A percentile compares a stretch with the other conserved stretches of the same genome.
phyloP scores from a whole-genome alignment of 495 filamentous ascomycete species.

The Darksidea phi region DNA sequence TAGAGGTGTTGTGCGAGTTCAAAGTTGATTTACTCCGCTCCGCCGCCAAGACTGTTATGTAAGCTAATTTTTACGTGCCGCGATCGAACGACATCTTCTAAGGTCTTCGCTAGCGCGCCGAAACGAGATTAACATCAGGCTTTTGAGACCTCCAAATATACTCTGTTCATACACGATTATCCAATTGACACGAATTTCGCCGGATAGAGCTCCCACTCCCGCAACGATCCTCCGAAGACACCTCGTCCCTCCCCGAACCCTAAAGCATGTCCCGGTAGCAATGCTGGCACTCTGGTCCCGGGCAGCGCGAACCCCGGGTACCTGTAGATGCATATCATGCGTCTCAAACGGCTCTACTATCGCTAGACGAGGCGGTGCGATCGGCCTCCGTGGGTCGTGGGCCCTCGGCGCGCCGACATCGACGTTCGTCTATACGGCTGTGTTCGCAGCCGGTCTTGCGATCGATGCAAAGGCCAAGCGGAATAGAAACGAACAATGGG shows the following conservation, averaged over 20 bases:
- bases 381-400: constrained; percentile 52
- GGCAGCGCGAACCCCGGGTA: constrained; percentile 58
- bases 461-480: constrained; percentile 65
- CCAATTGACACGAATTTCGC: not conserved
- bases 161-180: too few species aligned
- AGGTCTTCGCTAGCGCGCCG: too few species aligned
- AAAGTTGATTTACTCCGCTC: too few species aligned
- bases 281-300: constrained; percentile 76
- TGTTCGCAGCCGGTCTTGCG: constrained; percentile 69
- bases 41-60: too few species aligned
- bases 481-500: constrained; percentile 61
- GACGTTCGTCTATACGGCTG: constrained; percentile 68
- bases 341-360: constrained; percentile 54
- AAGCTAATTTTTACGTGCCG: too few species aligned
- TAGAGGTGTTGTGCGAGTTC: too few species aligned
- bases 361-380: constrained; percentile 52
- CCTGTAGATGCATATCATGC: constrained; percentile 66
- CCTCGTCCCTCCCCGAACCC: not conserved
- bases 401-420: constrained; percentile 59
- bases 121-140: too few species aligned
- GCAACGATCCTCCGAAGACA: not conserved
- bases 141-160: too few species aligned
- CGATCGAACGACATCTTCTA: too few species aligned
- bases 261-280: constrained; percentile 34
- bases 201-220: not conserved